Conservation (phyloP, 208 protist genomes). For the Borovskyia barvae region DNA sequence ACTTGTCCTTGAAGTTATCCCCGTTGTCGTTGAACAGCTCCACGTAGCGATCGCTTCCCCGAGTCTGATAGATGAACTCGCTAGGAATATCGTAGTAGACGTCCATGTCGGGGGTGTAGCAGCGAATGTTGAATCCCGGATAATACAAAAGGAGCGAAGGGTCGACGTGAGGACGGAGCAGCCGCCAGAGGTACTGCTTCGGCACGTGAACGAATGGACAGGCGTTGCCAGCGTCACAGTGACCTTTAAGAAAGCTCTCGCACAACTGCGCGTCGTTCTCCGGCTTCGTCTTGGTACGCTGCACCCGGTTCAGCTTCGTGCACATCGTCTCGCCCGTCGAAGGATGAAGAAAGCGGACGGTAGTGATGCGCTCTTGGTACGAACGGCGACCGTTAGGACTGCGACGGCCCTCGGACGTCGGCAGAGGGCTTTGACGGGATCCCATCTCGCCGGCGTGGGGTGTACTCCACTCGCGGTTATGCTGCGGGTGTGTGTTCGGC, state of each 20-base stretch:
- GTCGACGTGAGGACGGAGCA: slow-evolving; percentile 43
- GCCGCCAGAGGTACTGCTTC: slow-evolving; percentile 65
- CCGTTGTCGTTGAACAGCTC: slow-evolving; percentile 76
- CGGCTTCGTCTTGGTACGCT: slow-evolving; percentile 32
- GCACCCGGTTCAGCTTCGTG: slow-evolving; percentile 58
- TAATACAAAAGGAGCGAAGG: slow-evolving; percentile 40
- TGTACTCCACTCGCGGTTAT: slow-evolving; percentile 29
- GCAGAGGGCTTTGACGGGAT: slow-evolving; percentile 23
- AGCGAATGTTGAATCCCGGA: slow-evolving; percentile 64
- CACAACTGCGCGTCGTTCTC: slow-evolving; percentile 49
- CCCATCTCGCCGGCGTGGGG: slow-evolving; percentile 23
- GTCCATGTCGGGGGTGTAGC: slow-evolving; percentile 65
- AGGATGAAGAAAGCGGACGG: slow-evolving; percentile 43
- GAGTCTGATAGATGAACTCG: slow-evolving; percentile 56
- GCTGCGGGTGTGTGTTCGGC: slow-evolving; percentile 13
- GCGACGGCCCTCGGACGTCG: slow-evolving; percentile 34
- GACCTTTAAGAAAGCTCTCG: slow-evolving; percentile 61
- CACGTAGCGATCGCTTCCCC: slow-evolving; percentile 63
- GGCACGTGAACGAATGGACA: slow-evolving; percentile 72
- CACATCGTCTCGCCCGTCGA: slow-evolving; percentile 35
- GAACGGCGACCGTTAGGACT: slow-evolving; percentile 39
- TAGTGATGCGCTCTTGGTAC: slow-evolving; percentile 59
- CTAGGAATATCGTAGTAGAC: slow-evolving; percentile 75
- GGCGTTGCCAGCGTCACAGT: slow-evolving; percentile 40
- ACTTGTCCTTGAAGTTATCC: slow-evolving; percentile 80